Percentiles rank a stretch among this genome's conserved stretches.
These are phyloP conservation scores for Aspergillus kassunensis DNA, from an alignment of 495 filamentous ascomycete genomes.

Conservation along the genomic window DNA sequence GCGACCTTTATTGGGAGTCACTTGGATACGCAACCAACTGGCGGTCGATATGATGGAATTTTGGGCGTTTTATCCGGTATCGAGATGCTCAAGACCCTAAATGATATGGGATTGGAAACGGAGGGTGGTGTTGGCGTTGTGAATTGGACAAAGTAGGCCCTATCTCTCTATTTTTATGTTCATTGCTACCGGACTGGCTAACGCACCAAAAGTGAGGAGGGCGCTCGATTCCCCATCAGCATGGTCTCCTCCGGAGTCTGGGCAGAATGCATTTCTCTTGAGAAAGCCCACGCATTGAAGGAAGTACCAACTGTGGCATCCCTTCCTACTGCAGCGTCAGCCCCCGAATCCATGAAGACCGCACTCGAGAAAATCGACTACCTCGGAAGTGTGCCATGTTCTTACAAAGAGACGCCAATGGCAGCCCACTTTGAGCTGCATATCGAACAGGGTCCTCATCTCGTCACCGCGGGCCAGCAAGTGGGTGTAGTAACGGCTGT, in stretches of 20 bases:
- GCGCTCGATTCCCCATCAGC: slow-evolving; percentile 73
- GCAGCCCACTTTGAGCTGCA: slow-evolving; percentile 82
- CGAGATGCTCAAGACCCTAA: slow-evolving; percentile 63
- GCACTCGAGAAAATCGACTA: slow-evolving; percentile 71
- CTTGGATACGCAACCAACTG: slow-evolving; percentile 74
- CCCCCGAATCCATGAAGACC: slow-evolving; percentile 60
- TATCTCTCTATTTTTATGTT: neutral
- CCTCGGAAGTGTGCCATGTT: slow-evolving; percentile 54
- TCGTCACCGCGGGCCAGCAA: slow-evolving; percentile 56
- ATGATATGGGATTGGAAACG: slow-evolving; percentile 66
- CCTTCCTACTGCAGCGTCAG: slow-evolving; percentile 38
- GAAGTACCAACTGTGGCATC: slow-evolving; percentile 49
- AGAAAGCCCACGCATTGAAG: slow-evolving; percentile 56
- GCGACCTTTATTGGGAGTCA: slow-evolving; percentile 71
- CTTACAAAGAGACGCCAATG: slow-evolving; percentile 60
- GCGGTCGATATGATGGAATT: slow-evolving; percentile 72
- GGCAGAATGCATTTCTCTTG: slow-evolving; percentile 62
- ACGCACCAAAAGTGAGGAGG: slow-evolving; percentile 56
- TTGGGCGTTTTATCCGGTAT: slow-evolving; percentile 69
- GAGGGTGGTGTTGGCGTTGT: slow-evolving; percentile 68
- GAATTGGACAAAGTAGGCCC: slow-evolving; percentile 70
- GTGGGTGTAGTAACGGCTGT: slow-evolving; percentile 71
- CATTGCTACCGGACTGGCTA: slow-evolving; percentile 4
- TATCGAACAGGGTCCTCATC: slow-evolving; percentile 75
- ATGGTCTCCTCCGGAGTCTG: slow-evolving; percentile 77